These are phyloP conservation scores for Mentha longifolia DNA, from an alignment of 257 asterid genomes.

Conservation along the genomic window DNA sequence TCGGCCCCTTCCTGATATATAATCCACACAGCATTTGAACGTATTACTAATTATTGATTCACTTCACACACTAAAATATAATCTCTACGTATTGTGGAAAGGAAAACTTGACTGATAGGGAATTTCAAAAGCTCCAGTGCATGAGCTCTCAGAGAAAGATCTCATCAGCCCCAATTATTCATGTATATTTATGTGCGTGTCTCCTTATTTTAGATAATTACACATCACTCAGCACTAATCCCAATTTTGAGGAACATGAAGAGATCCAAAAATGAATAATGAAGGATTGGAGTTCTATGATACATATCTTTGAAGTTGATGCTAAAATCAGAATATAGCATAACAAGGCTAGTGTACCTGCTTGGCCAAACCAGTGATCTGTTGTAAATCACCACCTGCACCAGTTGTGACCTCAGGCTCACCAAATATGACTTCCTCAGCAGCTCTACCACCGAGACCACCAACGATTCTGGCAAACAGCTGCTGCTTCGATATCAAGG, in stretches of 20 bases:
- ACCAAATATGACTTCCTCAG: constrained; percentile 96
- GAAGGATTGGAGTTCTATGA: no score
- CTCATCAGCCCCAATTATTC: no score
- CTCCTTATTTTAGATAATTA: neutral
- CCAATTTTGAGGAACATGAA: neutral
- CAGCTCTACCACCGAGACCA: constrained; percentile 99
- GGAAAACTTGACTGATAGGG: neutral
- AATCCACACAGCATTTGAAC: neutral
- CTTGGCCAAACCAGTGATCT: constrained; percentile 91
- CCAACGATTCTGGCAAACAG: constrained; percentile 96
- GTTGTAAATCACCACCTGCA: constrained; percentile 96
- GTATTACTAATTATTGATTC: neutral
- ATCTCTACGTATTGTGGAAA: neutral
- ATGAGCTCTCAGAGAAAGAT: neutral
- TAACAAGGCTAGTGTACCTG: constrained; percentile 55
- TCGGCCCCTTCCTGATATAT: neutral
- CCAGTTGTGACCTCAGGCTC: constrained; percentile 97
- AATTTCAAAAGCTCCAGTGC: neutral
- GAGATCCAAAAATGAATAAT: neutral
- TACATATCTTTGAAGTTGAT: no score
- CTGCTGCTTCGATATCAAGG: constrained; percentile 96
- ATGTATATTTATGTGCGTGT: neutral
- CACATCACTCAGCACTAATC: neutral
- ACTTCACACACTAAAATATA: neutral
- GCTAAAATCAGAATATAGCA: neutral